A percentile compares a stretch with the other conserved stretches of the same genome.
These are phyloP conservation scores for Apiospora rasikravindrae DNA, from an alignment of 2,329 filamentous ascomycete genomes.

Conservation along the genomic window DNA sequence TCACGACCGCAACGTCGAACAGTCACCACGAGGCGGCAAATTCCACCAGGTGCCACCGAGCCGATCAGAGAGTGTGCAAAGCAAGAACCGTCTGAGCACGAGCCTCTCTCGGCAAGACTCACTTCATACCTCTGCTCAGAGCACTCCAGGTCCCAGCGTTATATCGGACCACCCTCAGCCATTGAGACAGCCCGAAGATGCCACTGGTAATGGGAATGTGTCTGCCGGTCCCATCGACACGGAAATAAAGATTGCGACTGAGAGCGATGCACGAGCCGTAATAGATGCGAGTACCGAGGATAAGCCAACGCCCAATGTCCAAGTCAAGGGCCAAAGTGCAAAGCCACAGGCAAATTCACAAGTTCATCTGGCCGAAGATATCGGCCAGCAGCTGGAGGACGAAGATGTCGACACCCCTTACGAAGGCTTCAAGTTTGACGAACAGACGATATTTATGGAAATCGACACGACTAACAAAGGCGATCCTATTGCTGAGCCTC, in stretches of 20 bases:
- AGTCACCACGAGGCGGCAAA: neutral
- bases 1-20: neutral
- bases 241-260: neutral
- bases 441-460: constrained; percentile 36
- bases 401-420: constrained; percentile 13
- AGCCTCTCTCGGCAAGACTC: constrained; percentile 9
- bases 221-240: neutral
- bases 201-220: neutral
- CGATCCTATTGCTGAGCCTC: constrained; percentile 37
- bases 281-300: neutral
- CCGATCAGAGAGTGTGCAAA: neutral
- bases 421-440: constrained; percentile 34
- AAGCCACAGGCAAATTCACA: neutral
- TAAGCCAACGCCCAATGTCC: neutral
- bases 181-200: neutral
- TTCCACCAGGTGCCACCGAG: neutral
- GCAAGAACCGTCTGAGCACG: neutral
- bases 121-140: neutral
- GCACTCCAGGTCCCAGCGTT: neutral
- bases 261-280: neutral
- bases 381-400: neutral
- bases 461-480: constrained; percentile 27
- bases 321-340: neutral
- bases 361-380: neutral
- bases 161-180: neutral